Percentiles rank a stretch among this genome's conserved stretches.
Conservation (phyloP, 2,329 filamentous ascomycete genomes). For the Penicillium glabrum region DNA sequence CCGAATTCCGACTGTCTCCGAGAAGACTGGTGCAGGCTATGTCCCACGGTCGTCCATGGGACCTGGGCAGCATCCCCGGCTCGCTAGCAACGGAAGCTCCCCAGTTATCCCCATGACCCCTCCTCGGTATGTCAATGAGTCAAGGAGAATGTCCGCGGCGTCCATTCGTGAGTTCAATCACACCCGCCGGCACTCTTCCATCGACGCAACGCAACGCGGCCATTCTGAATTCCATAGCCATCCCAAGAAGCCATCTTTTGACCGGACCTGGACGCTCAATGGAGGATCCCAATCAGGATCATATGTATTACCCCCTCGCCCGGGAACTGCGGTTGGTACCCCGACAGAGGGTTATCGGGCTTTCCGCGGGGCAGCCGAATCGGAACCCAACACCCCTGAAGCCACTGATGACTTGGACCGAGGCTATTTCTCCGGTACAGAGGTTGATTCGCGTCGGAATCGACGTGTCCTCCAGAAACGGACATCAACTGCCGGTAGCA, state of each 20-base stretch:
- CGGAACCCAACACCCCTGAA: conserved; percentile 33
- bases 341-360: conserved; percentile 6
- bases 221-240: conserved; percentile 40
- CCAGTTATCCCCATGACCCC: conserved; percentile 47
- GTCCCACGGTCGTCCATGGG: conserved; percentile 24
- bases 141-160: conserved; percentile 69
- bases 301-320: conserved; percentile 33
- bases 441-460: conserved; percentile 69
- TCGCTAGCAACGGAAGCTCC: conserved; percentile 40
- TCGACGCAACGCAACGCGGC: conserved; percentile 61
- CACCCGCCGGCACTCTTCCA: conserved; percentile 82
- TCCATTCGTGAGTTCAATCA: conserved; percentile 81
- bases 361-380: conserved; percentile 27
- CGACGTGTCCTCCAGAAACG: conserved; percentile 82
- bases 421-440: conserved; percentile 90
- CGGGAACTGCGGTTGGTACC: conserved; percentile 35
- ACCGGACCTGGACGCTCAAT: conserved; percentile 59
- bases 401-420: conserved; percentile 67
- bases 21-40: conserved; percentile 30
- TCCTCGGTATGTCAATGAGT: conserved; percentile 35
- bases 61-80: conserved; percentile 31
- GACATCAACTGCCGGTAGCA: conserved; percentile 36
- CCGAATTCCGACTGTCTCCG: conserved; percentile 44
- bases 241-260: conserved; percentile 59
- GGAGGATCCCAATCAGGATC: conserved; percentile 33